phyloP scores from a whole-genome alignment of 176 grass and related monocot species.

The Rhipidocladum racemiflorum region DNA sequence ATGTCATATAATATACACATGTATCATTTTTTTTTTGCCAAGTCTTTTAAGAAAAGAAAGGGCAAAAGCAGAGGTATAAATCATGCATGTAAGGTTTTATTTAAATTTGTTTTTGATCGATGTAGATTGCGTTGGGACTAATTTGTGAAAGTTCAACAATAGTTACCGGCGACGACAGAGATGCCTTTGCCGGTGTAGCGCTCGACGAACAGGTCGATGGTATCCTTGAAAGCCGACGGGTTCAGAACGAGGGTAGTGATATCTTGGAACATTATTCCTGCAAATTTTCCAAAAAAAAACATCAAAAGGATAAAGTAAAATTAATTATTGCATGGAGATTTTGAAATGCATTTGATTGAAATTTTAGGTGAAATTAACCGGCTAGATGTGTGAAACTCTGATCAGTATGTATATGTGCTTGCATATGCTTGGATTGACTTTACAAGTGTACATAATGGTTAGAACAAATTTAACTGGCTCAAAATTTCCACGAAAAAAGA shows the following conservation, averaged over 20 bases:
- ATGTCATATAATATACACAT: background rate
- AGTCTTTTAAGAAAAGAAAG: background rate
- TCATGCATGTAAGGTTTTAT: background rate
- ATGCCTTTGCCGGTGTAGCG: slow-evolving; percentile 49
- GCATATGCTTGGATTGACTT: background rate
- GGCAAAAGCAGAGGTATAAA: background rate
- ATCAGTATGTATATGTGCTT: background rate
- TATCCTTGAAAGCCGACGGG: slow-evolving; percentile 52
- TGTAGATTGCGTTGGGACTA: background rate
- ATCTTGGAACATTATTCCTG: slow-evolving; percentile 77
- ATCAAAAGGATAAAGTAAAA: background rate
- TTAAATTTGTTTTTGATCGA: background rate
- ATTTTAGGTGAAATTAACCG: background rate
- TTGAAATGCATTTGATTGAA: background rate
- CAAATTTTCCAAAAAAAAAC: background rate
- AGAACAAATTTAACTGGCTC: background rate
- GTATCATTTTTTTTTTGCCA: background rate
- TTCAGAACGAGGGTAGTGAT: slow-evolving; percentile 61
- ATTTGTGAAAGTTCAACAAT: background rate
- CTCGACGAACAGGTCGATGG: slow-evolving; percentile 61
- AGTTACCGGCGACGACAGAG: slow-evolving; percentile 51
- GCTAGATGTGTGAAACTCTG: background rate
- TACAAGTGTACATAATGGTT: background rate
- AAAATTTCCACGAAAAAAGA: background rate
- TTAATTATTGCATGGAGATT: background rate